A percentile compares a stretch with the other conserved stretches of the same genome.
phyloP scores from a whole-genome alignment of 192 early-diverging fungal genomes.

The Coemansia sp. region DNA sequence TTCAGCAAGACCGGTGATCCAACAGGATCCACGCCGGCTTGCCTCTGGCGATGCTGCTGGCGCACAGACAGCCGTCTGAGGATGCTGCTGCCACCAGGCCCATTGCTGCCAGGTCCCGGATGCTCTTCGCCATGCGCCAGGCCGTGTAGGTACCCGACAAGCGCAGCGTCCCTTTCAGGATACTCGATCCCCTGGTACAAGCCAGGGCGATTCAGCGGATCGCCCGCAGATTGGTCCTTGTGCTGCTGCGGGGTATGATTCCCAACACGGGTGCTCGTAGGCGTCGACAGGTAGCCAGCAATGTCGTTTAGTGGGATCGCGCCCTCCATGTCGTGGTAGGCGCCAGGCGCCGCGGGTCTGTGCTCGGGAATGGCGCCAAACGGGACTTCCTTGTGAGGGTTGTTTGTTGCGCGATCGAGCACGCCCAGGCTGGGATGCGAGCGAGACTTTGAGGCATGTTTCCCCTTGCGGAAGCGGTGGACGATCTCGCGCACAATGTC shows the following conservation, averaged over 20 bases:
- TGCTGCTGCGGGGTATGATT: not conserved
- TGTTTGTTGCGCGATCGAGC: constrained; percentile 7
- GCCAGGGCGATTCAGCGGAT: constrained; percentile 25
- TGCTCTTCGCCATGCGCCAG: constrained; percentile 16
- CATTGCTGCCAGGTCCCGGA: not conserved
- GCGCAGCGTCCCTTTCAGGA: constrained; percentile 17
- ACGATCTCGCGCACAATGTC: constrained; percentile 81
- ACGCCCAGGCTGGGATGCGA: constrained; percentile 1
- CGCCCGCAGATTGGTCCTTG: not conserved
- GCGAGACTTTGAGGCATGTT: no score
- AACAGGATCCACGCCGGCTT: not conserved
- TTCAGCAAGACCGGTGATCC: not conserved
- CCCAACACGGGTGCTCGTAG: not conserved
- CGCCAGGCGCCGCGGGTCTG: not conserved
- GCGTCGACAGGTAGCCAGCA: constrained; percentile 4
- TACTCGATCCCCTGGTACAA: constrained; percentile 36
- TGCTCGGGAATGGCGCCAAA: constrained; percentile 39
- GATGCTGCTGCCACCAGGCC: constrained; percentile 1
- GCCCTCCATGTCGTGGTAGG: constrained; percentile 25
- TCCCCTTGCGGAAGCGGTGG: constrained; percentile 27
- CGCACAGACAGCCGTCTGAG: constrained; percentile 30
- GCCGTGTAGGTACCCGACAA: constrained; percentile 28
- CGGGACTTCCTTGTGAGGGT: constrained; percentile 39
- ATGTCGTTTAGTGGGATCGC: constrained; percentile 34
- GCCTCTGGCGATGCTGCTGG: constrained; percentile 8